Evolutionary conservation across 345 rosid genomes (phyloP).

Genomic region (Physaria fendleri): DNA sequence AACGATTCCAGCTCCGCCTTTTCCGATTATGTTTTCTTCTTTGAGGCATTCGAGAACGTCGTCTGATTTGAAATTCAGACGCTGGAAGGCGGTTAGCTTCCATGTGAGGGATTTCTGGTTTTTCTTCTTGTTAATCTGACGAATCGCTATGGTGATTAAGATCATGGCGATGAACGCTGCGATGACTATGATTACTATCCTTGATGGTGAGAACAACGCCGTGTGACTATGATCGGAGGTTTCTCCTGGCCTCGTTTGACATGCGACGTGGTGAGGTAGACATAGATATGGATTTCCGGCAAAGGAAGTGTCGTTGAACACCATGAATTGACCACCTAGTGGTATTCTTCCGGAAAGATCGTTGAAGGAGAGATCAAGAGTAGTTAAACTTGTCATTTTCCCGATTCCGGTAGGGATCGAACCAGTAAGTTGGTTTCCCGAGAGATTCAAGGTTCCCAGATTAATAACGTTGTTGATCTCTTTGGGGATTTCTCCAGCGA

Average conservation of each 20-base stretch:
- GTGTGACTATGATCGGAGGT: slow-evolving; percentile 26
- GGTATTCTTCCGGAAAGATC: slow-evolving; percentile 62
- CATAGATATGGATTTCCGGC: slow-evolving; percentile 70
- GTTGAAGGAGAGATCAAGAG: slow-evolving; percentile 70
- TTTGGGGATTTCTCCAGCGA: slow-evolving; percentile 56
- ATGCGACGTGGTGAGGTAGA: slow-evolving; percentile 33
- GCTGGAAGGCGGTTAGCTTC: slow-evolving; percentile 82
- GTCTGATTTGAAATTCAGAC: slow-evolving; percentile 66
- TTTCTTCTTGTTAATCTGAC: slow-evolving; percentile 41
- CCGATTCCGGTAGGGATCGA: slow-evolving; percentile 56
- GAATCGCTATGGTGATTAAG: slow-evolving; percentile 38
- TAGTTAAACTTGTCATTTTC: slow-evolving; percentile 64
- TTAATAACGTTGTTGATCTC: slow-evolving; percentile 41
- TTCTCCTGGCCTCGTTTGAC: slow-evolving; percentile 27
- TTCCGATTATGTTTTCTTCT: slow-evolving; percentile 88
- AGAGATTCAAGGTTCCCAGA: slow-evolving; percentile 58
- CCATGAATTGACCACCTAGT: slow-evolving; percentile 63
- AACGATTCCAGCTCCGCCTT: slow-evolving; percentile 90
- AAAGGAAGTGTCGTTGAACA: slow-evolving; percentile 62
- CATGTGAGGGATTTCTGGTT: slow-evolving; percentile 47
- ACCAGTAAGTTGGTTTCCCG: slow-evolving; percentile 64
- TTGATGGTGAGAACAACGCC: slow-evolving; percentile 33
- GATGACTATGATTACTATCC: slow-evolving; percentile 40
- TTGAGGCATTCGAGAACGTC: slow-evolving; percentile 74
- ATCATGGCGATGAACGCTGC: slow-evolving; percentile 37